Percentiles rank a stretch among this genome's conserved stretches.
Conservation (phyloP, 768 basidiomycete species). For the Hericium erinaceus region DNA sequence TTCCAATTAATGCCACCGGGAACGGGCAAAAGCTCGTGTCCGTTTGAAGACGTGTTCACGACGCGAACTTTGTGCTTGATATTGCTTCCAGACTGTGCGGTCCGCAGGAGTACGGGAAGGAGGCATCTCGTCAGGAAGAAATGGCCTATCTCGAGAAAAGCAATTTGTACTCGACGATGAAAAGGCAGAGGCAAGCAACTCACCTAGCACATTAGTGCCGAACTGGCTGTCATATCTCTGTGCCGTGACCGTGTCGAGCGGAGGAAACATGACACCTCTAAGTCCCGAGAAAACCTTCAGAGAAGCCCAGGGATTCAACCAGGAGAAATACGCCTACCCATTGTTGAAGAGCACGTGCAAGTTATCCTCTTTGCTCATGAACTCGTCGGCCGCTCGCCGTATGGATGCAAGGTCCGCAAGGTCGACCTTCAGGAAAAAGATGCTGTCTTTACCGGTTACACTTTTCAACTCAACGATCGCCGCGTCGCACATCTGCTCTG, state of each 20-base stretch:
- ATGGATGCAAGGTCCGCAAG: neutral
- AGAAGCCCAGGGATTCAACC: neutral
- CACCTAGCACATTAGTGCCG: constrained; percentile 12
- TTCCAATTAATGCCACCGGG: constrained; percentile 17
- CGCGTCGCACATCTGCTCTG: neutral
- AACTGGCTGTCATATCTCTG: constrained; percentile 15
- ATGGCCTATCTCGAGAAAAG: constrained; percentile 18
- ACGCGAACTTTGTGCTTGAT: constrained; percentile 21
- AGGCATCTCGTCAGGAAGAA: constrained; percentile 25
- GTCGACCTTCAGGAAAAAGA: constrained; percentile 4
- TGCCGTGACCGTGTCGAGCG: constrained; percentile 2
- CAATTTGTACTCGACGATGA: neutral
- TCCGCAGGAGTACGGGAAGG: constrained; percentile 22
- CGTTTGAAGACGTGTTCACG: constrained; percentile 17
- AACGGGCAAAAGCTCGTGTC: constrained; percentile 16
- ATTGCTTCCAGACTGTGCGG: constrained; percentile 20
- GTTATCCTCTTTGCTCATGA: neutral
- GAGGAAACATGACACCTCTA: constrained; percentile 7
- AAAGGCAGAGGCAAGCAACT: neutral
- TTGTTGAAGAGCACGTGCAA: constrained; percentile 18
- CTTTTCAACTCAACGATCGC: constrained; percentile 6
- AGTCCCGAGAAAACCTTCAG: neutral
- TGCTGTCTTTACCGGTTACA: constrained; percentile 1
- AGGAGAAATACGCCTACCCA: neutral
- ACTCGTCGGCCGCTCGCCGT: neutral